Evolutionary conservation across 176 grass and related monocot genomes (phyloP).

Genomic region (Cenchrus americanus): DNA sequence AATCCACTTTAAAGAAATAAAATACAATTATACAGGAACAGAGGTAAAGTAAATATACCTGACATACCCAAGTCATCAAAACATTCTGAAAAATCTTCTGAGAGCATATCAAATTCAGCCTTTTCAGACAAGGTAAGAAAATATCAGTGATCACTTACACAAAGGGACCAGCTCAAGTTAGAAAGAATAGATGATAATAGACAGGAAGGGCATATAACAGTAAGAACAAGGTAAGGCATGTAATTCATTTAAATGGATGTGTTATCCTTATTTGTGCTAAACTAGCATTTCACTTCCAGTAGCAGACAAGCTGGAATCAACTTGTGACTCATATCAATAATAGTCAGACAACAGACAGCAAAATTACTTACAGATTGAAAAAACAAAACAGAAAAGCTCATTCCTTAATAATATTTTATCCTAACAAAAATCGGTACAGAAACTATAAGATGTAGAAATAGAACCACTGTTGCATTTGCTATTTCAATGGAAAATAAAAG

Average conservation of each 20-base stretch:
- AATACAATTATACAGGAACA: neutral
- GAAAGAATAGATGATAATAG: neutral
- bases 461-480: neutral
- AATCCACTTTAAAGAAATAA: neutral
- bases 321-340: conserved; percentile 21
- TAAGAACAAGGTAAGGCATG: conserved; percentile 24
- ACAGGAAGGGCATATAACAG: neutral
- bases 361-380: neutral
- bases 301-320: neutral
- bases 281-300: conserved; percentile 1
- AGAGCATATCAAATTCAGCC: conserved; percentile 86
- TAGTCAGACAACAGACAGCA: conserved; percentile 23
- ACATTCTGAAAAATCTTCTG: conserved; percentile 91
- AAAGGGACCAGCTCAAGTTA: neutral
- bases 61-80: conserved; percentile 58
- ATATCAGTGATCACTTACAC: conserved; percentile 17
- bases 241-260: neutral
- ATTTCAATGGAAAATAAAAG: conserved; percentile 12
- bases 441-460: neutral
- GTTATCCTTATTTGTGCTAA: neutral
- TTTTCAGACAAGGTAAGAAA: conserved; percentile 46
- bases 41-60: conserved; percentile 60
- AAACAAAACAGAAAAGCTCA: neutral
- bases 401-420: neutral
- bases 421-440: neutral